Conservation (phyloP, 441 rosid species). For the Populus hybrid region DNA sequence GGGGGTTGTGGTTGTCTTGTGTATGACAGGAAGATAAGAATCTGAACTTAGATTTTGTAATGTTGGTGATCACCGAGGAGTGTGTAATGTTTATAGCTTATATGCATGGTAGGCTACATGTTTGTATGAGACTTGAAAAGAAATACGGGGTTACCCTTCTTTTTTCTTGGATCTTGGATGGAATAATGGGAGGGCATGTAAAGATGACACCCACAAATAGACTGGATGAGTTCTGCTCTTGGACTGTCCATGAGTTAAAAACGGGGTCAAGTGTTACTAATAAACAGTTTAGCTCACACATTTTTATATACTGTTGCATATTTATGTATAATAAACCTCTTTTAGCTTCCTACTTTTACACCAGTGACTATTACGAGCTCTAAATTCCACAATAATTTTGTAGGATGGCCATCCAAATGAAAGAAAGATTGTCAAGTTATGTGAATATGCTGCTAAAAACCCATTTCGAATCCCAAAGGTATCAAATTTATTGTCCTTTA, state of each 20-base stretch:
- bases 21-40: background rate
- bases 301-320: background rate
- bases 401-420: conserved; percentile 82
- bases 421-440: conserved; percentile 78
- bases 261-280: background rate
- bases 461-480: conserved; percentile 97
- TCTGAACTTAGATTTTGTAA: background rate
- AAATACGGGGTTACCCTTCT: background rate
- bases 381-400: conserved; percentile 11
- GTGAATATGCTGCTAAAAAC: conserved; percentile 94
- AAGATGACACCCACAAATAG: background rate
- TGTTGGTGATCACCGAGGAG: background rate
- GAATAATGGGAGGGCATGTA: background rate
- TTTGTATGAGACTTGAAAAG: background rate
- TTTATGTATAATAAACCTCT: background rate
- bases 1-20: background rate
- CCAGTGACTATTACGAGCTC: background rate
- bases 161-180: background rate
- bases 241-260: background rate
- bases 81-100: background rate
- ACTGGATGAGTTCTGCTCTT: background rate
- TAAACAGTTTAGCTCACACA: background rate
- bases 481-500: conserved; percentile 4
- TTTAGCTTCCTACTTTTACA: background rate
- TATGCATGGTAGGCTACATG: background rate